phyloP scores from a whole-genome alignment of 331 rosid species.

The Malus hybrid region DNA sequence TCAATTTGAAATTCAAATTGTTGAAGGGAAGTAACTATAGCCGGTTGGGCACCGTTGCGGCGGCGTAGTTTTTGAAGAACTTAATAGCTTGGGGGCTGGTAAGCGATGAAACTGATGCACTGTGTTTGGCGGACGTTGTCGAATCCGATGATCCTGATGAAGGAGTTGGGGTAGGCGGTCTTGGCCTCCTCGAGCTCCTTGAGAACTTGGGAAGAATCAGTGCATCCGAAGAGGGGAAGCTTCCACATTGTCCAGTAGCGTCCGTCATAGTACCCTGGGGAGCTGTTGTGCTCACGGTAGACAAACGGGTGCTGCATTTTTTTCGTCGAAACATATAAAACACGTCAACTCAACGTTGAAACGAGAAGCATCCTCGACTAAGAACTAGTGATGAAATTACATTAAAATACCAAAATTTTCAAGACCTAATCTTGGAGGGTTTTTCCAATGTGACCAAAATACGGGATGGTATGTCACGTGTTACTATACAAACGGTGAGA shows the following conservation, averaged over 20 bases:
- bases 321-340: background rate
- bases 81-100: constrained; percentile 19
- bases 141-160: constrained; percentile 35
- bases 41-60: background rate
- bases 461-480: too few relatives aligned
- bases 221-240: constrained; percentile 43
- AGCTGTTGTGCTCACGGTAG: constrained; percentile 53
- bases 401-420: too few relatives aligned
- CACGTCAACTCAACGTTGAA: too few relatives aligned
- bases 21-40: background rate
- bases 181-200: constrained; percentile 16
- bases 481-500: too few relatives aligned
- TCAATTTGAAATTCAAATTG: background rate
- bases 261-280: constrained; percentile 54
- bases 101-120: constrained; percentile 42
- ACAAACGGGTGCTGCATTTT: constrained; percentile 31
- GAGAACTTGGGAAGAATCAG: constrained; percentile 24
- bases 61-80: background rate
- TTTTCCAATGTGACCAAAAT: too few relatives aligned
- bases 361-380: too few relatives aligned
- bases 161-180: constrained; percentile 20
- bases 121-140: constrained; percentile 40
- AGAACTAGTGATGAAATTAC: too few relatives aligned
- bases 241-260: constrained; percentile 54
- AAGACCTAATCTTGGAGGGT: too few relatives aligned